phyloP scores from a whole-genome alignment of 257 asterid species.

The Datura wrightii region DNA sequence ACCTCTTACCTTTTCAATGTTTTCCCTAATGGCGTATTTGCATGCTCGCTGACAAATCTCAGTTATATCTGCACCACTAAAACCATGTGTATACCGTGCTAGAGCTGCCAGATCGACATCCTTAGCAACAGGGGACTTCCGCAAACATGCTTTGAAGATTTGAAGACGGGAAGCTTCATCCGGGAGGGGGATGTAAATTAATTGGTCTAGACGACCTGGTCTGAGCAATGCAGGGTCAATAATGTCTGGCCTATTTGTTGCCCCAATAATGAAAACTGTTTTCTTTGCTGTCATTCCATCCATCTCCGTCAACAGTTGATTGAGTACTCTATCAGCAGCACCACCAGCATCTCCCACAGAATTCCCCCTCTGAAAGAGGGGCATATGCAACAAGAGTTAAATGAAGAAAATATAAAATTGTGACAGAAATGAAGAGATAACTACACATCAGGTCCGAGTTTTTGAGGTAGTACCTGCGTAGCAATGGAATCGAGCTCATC shows the following conservation, averaged over 20 bases:
- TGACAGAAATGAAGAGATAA: neutral
- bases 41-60: slow-evolving; percentile 93
- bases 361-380: slow-evolving; percentile 69
- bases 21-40: slow-evolving; percentile 92
- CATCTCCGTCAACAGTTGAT: slow-evolving; percentile 91
- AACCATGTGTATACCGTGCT: slow-evolving; percentile 84
- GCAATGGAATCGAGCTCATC: slow-evolving; percentile 95
- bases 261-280: slow-evolving; percentile 95
- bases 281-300: slow-evolving; percentile 93
- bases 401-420: neutral
- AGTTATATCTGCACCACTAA: slow-evolving; percentile 91
- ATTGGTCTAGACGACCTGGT: slow-evolving; percentile 89
- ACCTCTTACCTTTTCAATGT: slow-evolving; percentile 71
- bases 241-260: slow-evolving; percentile 86
- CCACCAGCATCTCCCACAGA: slow-evolving; percentile 91
- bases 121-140: slow-evolving; percentile 82
- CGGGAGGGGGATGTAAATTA: slow-evolving; percentile 89
- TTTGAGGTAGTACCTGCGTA: slow-evolving; percentile 65
- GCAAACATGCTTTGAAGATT: slow-evolving; percentile 79
- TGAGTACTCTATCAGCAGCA: slow-evolving; percentile 91
- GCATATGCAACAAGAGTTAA: neutral
- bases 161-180: slow-evolving; percentile 84
- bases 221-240: slow-evolving; percentile 90
- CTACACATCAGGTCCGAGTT: neutral
- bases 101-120: slow-evolving; percentile 81